These are phyloP conservation scores for Phialophora chinensis DNA, from an alignment of 2,329 filamentous ascomycete genomes.

Conservation along the genomic window DNA sequence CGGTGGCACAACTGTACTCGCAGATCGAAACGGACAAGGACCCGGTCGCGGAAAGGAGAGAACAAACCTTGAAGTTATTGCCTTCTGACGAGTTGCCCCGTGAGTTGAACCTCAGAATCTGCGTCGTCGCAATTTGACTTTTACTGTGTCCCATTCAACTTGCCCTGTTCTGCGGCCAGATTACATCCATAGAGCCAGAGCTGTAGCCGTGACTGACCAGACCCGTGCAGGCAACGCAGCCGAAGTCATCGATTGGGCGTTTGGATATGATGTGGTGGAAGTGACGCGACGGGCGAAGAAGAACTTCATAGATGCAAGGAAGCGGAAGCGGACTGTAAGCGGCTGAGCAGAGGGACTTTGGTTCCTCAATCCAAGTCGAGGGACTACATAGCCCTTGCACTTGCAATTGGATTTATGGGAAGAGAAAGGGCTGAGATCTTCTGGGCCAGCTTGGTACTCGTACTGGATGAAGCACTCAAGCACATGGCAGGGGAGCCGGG, in stretches of 20 bases:
- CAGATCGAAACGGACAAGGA: constrained; percentile 17
- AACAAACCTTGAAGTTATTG: not conserved
- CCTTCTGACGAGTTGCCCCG: constrained; percentile 6
- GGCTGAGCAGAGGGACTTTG: not conserved
- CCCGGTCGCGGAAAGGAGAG: not conserved
- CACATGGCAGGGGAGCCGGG: too few species aligned
- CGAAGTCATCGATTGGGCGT: constrained; percentile 10
- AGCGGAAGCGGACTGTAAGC: not conserved
- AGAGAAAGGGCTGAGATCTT: too few species aligned
- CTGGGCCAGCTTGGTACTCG: too few species aligned
- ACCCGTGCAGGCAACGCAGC: not conserved
- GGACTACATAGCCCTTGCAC: too few species aligned
- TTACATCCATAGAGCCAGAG: not conserved
- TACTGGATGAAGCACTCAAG: too few species aligned
- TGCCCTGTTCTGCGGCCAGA: not conserved
- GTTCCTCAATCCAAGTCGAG: too few species aligned
- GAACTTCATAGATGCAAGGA: not conserved
- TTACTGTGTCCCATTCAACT: not conserved
- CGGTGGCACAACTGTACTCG: constrained; percentile 13
- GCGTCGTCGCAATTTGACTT: not conserved
- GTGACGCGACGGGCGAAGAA: constrained; percentile 2
- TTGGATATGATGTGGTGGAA: constrained; percentile 9
- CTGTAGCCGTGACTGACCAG: not conserved
- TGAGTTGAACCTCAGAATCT: not conserved
- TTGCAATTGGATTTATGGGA: too few species aligned